Percentiles rank a stretch among this genome's conserved stretches.
These are phyloP conservation scores for Coemansia aciculifera DNA, from an alignment of 192 early-diverging fungal genomes.

Conservation along the genomic window DNA sequence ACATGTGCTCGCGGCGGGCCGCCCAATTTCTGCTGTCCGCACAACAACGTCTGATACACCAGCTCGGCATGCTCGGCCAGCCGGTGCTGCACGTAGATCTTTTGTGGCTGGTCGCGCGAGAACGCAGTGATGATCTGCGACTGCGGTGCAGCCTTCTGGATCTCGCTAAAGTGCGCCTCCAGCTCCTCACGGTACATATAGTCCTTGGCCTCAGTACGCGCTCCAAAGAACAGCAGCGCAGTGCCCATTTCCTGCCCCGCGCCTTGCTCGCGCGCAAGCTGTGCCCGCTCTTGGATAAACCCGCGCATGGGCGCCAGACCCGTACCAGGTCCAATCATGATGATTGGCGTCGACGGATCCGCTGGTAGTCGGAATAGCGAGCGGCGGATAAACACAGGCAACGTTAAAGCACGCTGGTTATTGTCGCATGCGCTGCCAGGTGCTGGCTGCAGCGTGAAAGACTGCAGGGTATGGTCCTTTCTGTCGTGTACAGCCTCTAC, in stretches of 20 bases:
- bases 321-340: slow-evolving; percentile 99
- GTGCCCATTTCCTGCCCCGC: slow-evolving; percentile 66
- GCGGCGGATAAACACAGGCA: slow-evolving; percentile 86
- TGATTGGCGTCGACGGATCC: slow-evolving; percentile 73
- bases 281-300: slow-evolving; percentile 87
- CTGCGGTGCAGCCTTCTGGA: slow-evolving; percentile 48
- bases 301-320: slow-evolving; percentile 98
- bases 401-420: slow-evolving; percentile 17
- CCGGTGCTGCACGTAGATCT: slow-evolving; percentile 96
- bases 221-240: slow-evolving; percentile 93
- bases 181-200: slow-evolving; percentile 90
- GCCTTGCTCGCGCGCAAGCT: slow-evolving; percentile 51
- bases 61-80: slow-evolving; percentile 70
- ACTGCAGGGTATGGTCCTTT: slow-evolving; percentile 33
- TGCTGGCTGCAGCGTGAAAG: slow-evolving; percentile 38
- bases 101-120: slow-evolving; percentile 77
- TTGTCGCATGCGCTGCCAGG: slow-evolving; percentile 4
- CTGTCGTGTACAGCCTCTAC: slow-evolving; percentile 13
- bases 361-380: slow-evolving; percentile 90
- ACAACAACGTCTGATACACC: slow-evolving; percentile 78
- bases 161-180: slow-evolving; percentile 62
- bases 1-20: slow-evolving; percentile 64
- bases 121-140: slow-evolving; percentile 87
- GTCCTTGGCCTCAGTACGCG: slow-evolving; percentile 81
- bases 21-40: slow-evolving; percentile 57